Percentiles rank a stretch among this genome's conserved stretches.
These are phyloP conservation scores for Fusarium tjaetaba DNA, from an alignment of 2,329 filamentous ascomycete genomes.

Conservation along the genomic window DNA sequence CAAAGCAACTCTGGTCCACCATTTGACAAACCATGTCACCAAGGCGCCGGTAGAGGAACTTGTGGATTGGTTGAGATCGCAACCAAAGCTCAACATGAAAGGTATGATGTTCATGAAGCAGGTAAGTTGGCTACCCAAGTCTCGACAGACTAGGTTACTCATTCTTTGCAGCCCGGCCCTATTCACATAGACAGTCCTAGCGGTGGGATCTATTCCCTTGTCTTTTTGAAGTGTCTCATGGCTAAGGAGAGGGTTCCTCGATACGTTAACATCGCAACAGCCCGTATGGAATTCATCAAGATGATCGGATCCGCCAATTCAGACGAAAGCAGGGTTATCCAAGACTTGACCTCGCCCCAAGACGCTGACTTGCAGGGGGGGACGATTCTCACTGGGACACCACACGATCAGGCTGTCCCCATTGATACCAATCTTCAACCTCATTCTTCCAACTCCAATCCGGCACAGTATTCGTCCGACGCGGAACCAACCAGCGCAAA, in stretches of 20 bases:
- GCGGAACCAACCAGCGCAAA: no score
- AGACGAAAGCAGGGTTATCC: background rate
- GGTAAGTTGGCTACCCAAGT: background rate
- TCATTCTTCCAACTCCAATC: accelerated
- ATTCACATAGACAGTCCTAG: no score
- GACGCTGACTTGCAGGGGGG: accelerated
- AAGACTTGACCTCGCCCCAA: background rate
- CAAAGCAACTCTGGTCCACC: background rate
- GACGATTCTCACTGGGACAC: accelerated
- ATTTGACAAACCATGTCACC: background rate
- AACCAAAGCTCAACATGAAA: background rate
- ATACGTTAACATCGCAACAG: background rate
- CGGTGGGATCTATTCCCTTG: background rate
- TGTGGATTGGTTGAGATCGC: background rate
- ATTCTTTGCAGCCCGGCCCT: background rate
- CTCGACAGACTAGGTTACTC: background rate
- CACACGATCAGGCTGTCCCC: background rate
- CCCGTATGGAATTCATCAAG: background rate
- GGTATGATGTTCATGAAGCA: background rate
- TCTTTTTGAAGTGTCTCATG: background rate
- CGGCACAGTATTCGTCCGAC: no score
- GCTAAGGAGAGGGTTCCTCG: background rate
- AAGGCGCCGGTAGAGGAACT: background rate
- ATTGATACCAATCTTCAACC: background rate
- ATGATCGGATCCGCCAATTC: background rate